Percentiles rank a stretch among this genome's conserved stretches.
phyloP scores from a whole-genome alignment of 2,329 filamentous ascomycete genomes.

The Pyricularia grisea region DNA sequence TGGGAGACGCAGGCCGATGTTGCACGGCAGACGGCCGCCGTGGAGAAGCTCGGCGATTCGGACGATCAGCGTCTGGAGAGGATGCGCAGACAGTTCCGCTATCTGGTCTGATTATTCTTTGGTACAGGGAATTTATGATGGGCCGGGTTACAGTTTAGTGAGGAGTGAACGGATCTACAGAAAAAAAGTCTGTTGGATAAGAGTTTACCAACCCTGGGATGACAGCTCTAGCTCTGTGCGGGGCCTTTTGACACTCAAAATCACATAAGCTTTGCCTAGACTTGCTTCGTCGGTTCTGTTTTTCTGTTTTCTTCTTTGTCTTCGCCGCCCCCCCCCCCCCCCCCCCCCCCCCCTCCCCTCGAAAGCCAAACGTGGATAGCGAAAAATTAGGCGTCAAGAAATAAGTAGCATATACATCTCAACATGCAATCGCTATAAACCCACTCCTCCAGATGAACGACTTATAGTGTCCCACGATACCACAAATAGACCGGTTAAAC shows the following conservation, averaged over 20 bases:
- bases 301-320: too few species aligned
- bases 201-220: background rate
- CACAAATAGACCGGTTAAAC: too few species aligned
- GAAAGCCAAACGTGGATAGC: too few species aligned
- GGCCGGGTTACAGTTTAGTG: background rate
- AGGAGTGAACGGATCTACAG: background rate
- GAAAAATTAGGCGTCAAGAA: too few species aligned
- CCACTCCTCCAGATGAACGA: background rate
- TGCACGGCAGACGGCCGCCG: conserved; percentile 25
- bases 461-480: background rate
- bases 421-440: background rate
- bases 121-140: background rate
- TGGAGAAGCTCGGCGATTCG: conserved; percentile 27
- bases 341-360: too few species aligned
- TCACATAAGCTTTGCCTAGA: background rate
- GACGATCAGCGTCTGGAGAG: conserved; percentile 22
- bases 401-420: too few species aligned
- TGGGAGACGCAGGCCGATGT: conserved; percentile 27
- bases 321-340: too few species aligned
- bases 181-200: background rate
- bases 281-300: background rate
- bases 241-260: background rate
- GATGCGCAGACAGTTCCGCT: conserved; percentile 38
- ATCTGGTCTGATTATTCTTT: conserved; percentile 24
- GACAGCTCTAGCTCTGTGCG: background rate